Evolutionary conservation across 106 monocot genomes (phyloP).

Genomic region (Vanilla planifolia): DNA sequence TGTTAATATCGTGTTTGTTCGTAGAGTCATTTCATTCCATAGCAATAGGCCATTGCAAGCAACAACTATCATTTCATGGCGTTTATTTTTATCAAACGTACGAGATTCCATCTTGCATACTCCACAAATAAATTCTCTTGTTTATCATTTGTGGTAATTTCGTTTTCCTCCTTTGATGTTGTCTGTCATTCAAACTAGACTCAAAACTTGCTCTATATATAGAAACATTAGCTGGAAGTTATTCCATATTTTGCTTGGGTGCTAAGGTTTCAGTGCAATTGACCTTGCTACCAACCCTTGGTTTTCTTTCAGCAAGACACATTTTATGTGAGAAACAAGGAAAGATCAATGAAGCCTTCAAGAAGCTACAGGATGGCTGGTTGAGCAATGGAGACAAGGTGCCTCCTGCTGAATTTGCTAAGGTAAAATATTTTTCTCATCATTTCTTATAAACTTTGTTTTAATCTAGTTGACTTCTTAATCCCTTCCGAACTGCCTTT

Average conservation of each 20-base stretch:
- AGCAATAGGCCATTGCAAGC: too few relatives aligned
- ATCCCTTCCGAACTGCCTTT: too few relatives aligned
- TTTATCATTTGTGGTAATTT: neutral
- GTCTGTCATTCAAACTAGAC: neutral
- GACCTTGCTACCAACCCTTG: neutral
- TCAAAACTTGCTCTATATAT: neutral
- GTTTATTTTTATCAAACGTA: neutral
- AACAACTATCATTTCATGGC: neutral
- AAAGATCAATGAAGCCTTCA: slow-evolving; percentile 96
- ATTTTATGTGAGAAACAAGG: slow-evolving; percentile 96
- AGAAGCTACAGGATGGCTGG: slow-evolving; percentile 95
- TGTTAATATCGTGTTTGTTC: too few relatives aligned
- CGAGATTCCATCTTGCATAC: neutral
- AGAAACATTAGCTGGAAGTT: neutral
- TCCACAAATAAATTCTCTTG: neutral
- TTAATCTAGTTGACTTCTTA: too few relatives aligned
- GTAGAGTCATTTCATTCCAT: too few relatives aligned
- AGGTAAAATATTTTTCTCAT: too few relatives aligned
- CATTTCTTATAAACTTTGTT: too few relatives aligned
- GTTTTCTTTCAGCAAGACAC: slow-evolving; percentile 73
- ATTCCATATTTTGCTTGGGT: neutral
- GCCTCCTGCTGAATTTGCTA: slow-evolving; percentile 96
- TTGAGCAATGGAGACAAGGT: slow-evolving; percentile 93
- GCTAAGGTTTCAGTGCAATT: neutral
- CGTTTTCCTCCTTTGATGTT: neutral